These are phyloP conservation scores for Exsudoporus frostii DNA, from an alignment of 768 basidiomycete genomes.

Conservation along the genomic window DNA sequence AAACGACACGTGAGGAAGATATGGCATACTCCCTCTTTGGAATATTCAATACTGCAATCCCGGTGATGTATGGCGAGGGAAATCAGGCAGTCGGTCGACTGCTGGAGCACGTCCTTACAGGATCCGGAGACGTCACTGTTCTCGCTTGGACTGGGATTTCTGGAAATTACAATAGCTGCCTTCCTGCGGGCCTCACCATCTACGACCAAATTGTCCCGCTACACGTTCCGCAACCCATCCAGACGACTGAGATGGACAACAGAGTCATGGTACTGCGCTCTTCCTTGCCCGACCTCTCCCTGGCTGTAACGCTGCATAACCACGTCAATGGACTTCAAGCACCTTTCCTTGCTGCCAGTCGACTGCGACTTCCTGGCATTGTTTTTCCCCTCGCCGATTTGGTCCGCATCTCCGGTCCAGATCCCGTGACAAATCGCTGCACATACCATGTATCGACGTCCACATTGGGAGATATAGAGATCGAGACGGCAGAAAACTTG, in stretches of 20 bases:
- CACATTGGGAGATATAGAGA: neutral
- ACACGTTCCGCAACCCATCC: no score
- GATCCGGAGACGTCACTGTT: no score
- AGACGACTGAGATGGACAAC: no score
- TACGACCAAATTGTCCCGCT: no score
- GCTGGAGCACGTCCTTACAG: slow-evolving; percentile 11
- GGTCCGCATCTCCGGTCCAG: no score
- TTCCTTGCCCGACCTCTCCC: no score
- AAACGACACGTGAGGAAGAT: slow-evolving; percentile 9
- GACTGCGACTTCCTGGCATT: slow-evolving; percentile 5
- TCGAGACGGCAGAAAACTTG: slow-evolving; percentile 2
- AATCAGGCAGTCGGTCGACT: slow-evolving; percentile 9
- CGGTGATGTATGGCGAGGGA: slow-evolving; percentile 14
- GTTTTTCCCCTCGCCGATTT: neutral
- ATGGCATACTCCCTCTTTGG: slow-evolving; percentile 15
- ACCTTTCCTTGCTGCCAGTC: neutral
- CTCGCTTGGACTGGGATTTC: no score
- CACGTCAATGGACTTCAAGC: neutral
- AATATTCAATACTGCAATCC: slow-evolving; percentile 9
- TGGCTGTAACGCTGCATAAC: neutral
- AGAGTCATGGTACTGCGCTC: no score
- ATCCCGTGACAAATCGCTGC: neutral
- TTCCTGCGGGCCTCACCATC: neutral
- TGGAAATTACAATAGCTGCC: slow-evolving; percentile 7
- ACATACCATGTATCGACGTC: neutral